A percentile compares a stretch with the other conserved stretches of the same genome.
These are phyloP conservation scores for Delphinella strobiligena DNA, from an alignment of 2,329 filamentous ascomycete species.

Conservation along the genomic window DNA sequence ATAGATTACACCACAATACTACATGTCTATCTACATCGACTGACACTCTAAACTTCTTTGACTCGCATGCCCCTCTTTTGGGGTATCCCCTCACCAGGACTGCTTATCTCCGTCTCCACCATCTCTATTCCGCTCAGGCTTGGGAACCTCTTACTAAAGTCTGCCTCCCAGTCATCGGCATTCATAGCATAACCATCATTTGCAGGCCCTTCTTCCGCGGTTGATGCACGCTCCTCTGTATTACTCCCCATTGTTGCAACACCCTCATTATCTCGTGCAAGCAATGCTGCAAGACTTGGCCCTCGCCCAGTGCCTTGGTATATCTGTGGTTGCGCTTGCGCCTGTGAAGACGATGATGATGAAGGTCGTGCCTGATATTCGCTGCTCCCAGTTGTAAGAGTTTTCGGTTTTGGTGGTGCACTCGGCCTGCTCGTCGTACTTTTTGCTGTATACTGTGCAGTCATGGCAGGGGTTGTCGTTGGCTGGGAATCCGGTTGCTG, in stretches of 20 bases:
- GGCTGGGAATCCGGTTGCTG: conserved; percentile 2
- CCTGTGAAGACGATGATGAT: background rate
- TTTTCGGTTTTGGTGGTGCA: conserved; percentile 49
- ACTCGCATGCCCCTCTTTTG: conserved; percentile 8
- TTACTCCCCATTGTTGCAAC: conserved; percentile 16
- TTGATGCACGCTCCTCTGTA: background rate
- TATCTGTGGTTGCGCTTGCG: conserved; percentile 26
- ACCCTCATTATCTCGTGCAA: conserved; percentile 25
- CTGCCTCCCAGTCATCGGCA: conserved; percentile 42
- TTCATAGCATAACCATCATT: background rate
- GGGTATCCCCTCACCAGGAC: conserved; percentile 2
- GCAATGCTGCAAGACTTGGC: conserved; percentile 19
- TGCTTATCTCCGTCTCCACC: conserved; percentile 45
- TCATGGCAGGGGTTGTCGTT: conserved; percentile 16
- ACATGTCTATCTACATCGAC: background rate
- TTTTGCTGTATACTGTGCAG: conserved; percentile 19
- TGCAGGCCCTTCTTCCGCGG: conserved; percentile 1
- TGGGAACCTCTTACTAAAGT: conserved; percentile 79
- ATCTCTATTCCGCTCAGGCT: conserved; percentile 77
- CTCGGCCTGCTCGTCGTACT: conserved; percentile 28
- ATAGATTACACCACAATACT: too few species aligned
- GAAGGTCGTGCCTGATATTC: conserved; percentile 2
- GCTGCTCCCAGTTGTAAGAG: conserved; percentile 37
- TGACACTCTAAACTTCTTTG: conserved; percentile 8
- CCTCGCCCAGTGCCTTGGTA: conserved; percentile 3